Base-by-base conservation (phyloP, 768 basidiomycete species). In the Glaciozyma antarctica region DNA sequence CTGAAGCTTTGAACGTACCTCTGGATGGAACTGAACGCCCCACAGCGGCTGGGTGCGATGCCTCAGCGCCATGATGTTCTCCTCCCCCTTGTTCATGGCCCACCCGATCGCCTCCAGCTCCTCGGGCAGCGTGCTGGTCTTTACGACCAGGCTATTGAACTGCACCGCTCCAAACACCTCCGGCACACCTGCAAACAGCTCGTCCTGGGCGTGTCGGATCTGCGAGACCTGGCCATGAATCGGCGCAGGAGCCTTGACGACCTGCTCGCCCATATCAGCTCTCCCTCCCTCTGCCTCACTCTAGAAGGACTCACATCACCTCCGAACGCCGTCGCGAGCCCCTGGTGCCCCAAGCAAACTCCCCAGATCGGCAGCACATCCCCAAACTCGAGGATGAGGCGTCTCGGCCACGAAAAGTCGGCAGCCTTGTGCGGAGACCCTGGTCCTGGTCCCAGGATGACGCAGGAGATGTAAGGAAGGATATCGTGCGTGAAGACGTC, bases 1-100 rank as follows among this genome's bases (percentile, higher is more conserved):
- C 22, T 7, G 30, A 1, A 56, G 34, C 13, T 41, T 38, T 19
- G 28, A 41, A 48, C 60, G 34, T 32, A 67, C 71, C 62, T 71
- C 71, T 0, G 67, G 67, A 26, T 71, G 71, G 19, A 66, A 71
- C 62, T 71, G 71, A 3, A 69, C 63, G 13, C 71, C 71, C 56
- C 61, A 65, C 12, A 69, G 43, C n/a, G 71, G 71, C 43, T 30
- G 48, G 2, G 19, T 12, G 5, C 51, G 26, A 22, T 64, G 67
- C 9, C 47, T 41, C 30, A 71, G 41, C 12, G 53, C 71, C 60
- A 71, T 62, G 15, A 71, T 44, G 48, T 61, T 63, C 19, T 38
- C 47, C 4, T 19, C 10, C 1, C 60, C 67, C 3, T 45, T n/a
- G 0, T 24, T 45, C 0, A 24, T 58, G 0, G 57, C 60, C 64